Conservation (phyloP, 257 asterid genomes). For the Lantana camara region DNA sequence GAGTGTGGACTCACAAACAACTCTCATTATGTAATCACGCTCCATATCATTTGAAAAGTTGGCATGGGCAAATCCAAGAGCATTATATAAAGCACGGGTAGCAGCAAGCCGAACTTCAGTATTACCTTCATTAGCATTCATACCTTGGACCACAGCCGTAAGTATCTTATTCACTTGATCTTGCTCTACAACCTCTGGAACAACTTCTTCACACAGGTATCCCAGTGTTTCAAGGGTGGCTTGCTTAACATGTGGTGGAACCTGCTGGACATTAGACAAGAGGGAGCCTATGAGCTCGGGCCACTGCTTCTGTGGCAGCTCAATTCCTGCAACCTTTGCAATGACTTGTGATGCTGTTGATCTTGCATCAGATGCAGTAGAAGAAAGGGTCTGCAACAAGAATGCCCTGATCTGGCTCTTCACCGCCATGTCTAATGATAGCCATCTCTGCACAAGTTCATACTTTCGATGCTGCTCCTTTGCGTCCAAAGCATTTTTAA, state of each 20-base stretch:
- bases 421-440: conserved; percentile 44
- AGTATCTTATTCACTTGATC: conserved; percentile 65
- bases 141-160: conserved; percentile 62
- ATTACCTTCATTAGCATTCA: conserved; percentile 53
- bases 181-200: conserved; percentile 55
- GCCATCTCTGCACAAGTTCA: conserved; percentile 57
- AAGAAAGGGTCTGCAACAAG: conserved; percentile 50
- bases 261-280: conserved; percentile 51
- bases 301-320: conserved; percentile 60
- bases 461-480: conserved; percentile 61
- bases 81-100: conserved; percentile 54
- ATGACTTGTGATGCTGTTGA: conserved; percentile 63
- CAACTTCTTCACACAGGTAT: conserved; percentile 59
- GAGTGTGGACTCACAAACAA: conserved; percentile 59
- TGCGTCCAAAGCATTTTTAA: conserved; percentile 69
- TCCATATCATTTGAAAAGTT: conserved; percentile 58
- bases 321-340: conserved; percentile 68
- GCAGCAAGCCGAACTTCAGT: conserved; percentile 60
- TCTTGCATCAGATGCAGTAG: conserved; percentile 50
- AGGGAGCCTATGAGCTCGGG: conserved; percentile 57
- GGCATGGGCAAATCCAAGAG: conserved; percentile 62
- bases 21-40: conserved; percentile 66
- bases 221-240: conserved; percentile 65
- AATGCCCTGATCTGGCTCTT: conserved; percentile 53
- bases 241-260: conserved; percentile 54